Percentiles rank a stretch among this genome's conserved stretches.
phyloP scores from a whole-genome alignment of 805 yeast species.

The Jamesozyma gamospora region DNA sequence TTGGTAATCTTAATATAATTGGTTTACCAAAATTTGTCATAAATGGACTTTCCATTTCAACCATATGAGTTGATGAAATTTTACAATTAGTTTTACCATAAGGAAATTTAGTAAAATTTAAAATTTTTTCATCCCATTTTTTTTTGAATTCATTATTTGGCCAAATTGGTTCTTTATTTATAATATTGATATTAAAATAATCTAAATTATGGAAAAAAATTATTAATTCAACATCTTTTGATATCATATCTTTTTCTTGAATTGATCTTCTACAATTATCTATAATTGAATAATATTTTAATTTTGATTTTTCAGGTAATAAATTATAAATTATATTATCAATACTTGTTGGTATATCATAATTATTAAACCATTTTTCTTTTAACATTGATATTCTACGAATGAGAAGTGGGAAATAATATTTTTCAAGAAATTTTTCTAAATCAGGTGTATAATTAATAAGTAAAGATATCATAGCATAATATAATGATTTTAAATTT shows the following conservation, averaged over 20 bases:
- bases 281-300: neutral
- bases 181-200: neutral
- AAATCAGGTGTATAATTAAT: constrained; percentile 9
- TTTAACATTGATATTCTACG: neutral
- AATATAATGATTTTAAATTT: neutral
- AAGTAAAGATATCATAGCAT: neutral
- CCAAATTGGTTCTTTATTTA: neutral
- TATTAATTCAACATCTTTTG: neutral
- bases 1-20: constrained; percentile 3
- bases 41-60: constrained; percentile 9
- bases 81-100: neutral
- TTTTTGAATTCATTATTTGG: neutral
- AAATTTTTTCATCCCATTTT: neutral
- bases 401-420: constrained; percentile 3
- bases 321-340: neutral
- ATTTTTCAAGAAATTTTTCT: constrained; percentile 5
- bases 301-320: neutral
- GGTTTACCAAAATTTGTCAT: neutral
- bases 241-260: neutral
- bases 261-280: neutral
- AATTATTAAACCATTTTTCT: neutral
- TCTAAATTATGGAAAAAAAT: neutral
- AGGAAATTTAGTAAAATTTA: no score
- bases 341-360: neutral
- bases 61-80: constrained; percentile 4